phyloP scores from a whole-genome alignment of 2,329 filamentous ascomycete genomes.

The Exophiala xenobiotica region DNA sequence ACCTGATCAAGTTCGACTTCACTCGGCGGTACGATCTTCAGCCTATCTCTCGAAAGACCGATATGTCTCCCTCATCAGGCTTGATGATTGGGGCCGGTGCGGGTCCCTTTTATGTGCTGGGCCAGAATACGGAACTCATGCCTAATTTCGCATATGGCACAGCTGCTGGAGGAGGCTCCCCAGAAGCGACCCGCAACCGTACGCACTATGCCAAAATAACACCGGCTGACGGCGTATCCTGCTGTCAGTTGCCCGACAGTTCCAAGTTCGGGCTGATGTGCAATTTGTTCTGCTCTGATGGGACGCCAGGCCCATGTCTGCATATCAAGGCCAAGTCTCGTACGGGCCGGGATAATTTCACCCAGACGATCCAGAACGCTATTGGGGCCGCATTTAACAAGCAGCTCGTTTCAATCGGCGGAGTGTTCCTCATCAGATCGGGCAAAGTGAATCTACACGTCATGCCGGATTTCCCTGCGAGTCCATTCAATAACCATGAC shows the following conservation, averaged over 20 bases:
- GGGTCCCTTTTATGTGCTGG: constrained; percentile 43
- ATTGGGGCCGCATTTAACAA: constrained; percentile 37
- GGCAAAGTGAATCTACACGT: constrained; percentile 43
- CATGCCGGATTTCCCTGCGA: constrained; percentile 46
- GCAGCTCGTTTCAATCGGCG: constrained; percentile 42
- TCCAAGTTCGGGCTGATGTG: constrained; percentile 45
- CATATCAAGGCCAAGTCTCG: constrained; percentile 39
- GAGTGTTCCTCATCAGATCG: constrained; percentile 41
- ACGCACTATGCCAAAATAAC: constrained; percentile 33
- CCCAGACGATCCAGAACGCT: constrained; percentile 36
- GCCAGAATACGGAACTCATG: constrained; percentile 44
- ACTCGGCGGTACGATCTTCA: constrained; percentile 38
- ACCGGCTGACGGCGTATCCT: constrained; percentile 25
- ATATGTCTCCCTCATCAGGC: constrained; percentile 36
- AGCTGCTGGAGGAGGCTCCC: constrained; percentile 22
- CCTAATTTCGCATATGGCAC: constrained; percentile 39
- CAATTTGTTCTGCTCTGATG: constrained; percentile 43
- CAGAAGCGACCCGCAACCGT: constrained; percentile 28
- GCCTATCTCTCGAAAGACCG: constrained; percentile 38
- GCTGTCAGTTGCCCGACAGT: constrained; percentile 22
- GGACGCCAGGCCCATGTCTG: constrained; percentile 37
- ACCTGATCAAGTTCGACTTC: constrained; percentile 38
- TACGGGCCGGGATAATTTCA: constrained; percentile 35
- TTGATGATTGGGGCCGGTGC: constrained; percentile 45
- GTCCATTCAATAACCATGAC: constrained; percentile 33